phyloP scores from a whole-genome alignment of 345 rosid species.

The Cochlearia excelsa region DNA sequence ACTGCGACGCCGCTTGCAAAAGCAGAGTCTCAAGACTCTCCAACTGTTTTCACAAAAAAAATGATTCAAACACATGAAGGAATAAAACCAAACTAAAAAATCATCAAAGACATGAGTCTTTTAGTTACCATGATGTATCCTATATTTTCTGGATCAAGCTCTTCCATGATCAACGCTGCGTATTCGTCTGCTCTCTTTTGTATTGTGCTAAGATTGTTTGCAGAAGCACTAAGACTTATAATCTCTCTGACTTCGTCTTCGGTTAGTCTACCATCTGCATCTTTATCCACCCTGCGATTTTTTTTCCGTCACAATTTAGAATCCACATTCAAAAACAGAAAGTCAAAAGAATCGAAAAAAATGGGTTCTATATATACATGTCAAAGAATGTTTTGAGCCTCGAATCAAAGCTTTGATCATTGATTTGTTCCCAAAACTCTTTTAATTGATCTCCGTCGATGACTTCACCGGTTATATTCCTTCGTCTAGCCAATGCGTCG shows the following conservation, averaged over 20 bases:
- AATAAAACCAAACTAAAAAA: too few species aligned
- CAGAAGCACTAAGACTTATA: conserved; percentile 72
- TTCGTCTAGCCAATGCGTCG: conserved; percentile 58
- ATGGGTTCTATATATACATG: conserved; percentile 39
- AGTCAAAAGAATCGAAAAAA: neutral
- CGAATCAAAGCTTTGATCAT: conserved; percentile 69
- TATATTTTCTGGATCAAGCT: conserved; percentile 63
- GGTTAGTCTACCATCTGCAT: conserved; percentile 78
- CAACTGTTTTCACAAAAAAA: conserved; percentile 43
- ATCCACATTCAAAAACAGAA: neutral
- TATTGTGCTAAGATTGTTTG: conserved; percentile 60
- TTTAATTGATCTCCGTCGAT: conserved; percentile 46
- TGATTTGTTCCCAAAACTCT: conserved; percentile 79
- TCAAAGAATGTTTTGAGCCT: conserved; percentile 76
- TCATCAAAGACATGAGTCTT: too few species aligned
- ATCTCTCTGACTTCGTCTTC: conserved; percentile 77
- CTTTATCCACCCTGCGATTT: conserved; percentile 75
- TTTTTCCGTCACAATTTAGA: neutral
- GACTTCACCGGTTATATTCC: conserved; percentile 49
- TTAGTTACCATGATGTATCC: conserved; percentile 68
- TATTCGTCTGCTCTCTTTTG: conserved; percentile 78
- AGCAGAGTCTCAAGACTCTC: conserved; percentile 63
- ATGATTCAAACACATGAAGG: neutral
- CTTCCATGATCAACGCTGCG: conserved; percentile 83
- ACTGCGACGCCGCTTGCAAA: conserved; percentile 53